Evolutionary conservation across 768 basidiomycete genomes (phyloP), one percentile per base, ranked within the genome.

Genomic region (Agaricus blazei): DNA sequence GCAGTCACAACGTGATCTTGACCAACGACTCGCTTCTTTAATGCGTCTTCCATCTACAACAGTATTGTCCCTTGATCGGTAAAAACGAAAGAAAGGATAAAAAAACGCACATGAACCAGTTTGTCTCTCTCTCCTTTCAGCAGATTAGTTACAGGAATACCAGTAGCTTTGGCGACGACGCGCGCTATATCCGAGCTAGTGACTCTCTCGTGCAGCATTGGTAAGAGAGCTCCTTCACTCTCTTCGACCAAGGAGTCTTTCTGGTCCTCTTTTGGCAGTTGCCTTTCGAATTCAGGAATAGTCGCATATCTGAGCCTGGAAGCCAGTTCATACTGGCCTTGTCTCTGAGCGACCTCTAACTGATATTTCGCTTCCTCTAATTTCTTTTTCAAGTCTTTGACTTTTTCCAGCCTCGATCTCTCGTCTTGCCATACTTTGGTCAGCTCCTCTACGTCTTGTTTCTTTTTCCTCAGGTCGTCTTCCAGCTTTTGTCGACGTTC

Each of bases 91-190:
- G 31, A 34, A 29, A 11, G 34, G 11, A 6, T 19, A 19, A 8
- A 6, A 34, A 24, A 1, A 77, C 87, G 53, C 61, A 92, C 91
- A 72, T 93, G 86, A 8, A 95, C 85, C 24, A 97, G 75, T 64
- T 90, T 91, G 66, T 98, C 91, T 59, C 87, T 75, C 68, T 98
- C 93, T 3, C 93, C 93, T 67, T 90, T 91, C 61, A 96, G 69
- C 58, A 96, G 70, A 63, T 87, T 93, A 68, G 90, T 83, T 1
- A 95, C 92, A 0, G 93, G 93, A 27, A 96, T 94, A 5, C 93
- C 93, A 0, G 93, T 97, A 0, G 89, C 79, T 64, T 87, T 88
- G 6, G 90, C 91, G 3, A 95, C 88, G 23, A 95, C 93, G 2
- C 89, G 77, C 2, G 93, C 83, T 48, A 96, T 94, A 67, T 95